Evolutionary conservation across 2,329 filamentous ascomycete species (phyloP), one percentile per base, ranked within the genome.

Genomic region (Raffaelea arxii): DNA sequence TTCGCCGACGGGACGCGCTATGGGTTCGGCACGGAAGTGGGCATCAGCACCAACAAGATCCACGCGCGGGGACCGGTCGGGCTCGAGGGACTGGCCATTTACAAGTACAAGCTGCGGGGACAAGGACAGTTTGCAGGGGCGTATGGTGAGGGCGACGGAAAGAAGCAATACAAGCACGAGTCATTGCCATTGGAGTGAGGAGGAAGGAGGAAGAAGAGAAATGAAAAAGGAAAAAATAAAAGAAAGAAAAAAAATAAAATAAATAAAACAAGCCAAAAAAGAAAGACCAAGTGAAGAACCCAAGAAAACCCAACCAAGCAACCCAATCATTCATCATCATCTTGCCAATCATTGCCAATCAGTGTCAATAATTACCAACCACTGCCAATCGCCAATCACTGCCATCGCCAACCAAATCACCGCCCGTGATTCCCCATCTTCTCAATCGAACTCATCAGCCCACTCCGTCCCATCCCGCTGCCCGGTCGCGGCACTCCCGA

Each of bases 41-140:
- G 92, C 46, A 97, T 98, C 66, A 94, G 86, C 68, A 98, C 92
- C 43, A 98, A 96, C 72, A 98, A 97, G 72, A 95, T 98, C 53
- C 92, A 98, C 62, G 86, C 87, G 2, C 74, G 92, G 43, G 92
- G 92, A 0, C 92, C 92, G 0, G 92, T 98, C 6, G 92, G 92
- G 1, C 69, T 98, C 44, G 92, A 97, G 60, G 92, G 92, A 1
- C 66, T 98, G 62, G 95, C 88, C 62, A 97, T 97, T 52, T 96
- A 98, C 69, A 96, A 96, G 71, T 98, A 96, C 71, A 80, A 92
- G 64, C 75, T 98, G 52, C 73, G 85, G 32, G 92, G 91, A 1
- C 71, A 78, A 49, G 92, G 90, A 10, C 92, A 98, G 55, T 73
- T 82, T n/a, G 87, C 86, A 21, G 77, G 77, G 0, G 80, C 79